Evolutionary conservation across 495 filamentous ascomycete genomes (phyloP), one percentile per base, ranked within the genome.

Genomic region (Melanomma pulvis-pyrius): DNA sequence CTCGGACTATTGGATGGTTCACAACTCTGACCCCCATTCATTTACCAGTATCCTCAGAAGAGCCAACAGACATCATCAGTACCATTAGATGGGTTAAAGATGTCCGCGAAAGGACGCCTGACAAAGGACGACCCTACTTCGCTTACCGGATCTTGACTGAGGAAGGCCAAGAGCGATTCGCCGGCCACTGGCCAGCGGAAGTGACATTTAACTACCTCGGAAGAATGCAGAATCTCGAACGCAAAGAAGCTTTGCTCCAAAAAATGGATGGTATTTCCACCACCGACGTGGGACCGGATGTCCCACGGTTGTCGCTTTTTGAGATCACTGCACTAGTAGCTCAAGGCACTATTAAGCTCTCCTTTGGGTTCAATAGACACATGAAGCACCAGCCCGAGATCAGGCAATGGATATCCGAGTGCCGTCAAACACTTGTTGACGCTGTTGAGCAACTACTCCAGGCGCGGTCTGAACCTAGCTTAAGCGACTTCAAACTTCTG

Each of bases 171-270:
- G 77, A 82, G 29, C 67, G 67, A 29, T 81, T 80, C 44, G 61
- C 71, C 24, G 73, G 79, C 17, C 83, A 82, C 2, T 84, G 79
- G 74, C 88, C 88, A 6, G 83, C 90, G 64, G 89, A 91, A 74
- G 83, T 91, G 39, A 83, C 84, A 1, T 90, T 91, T 74, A 89
- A 87, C 68, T 90, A 91, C 65, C 80, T 87, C 13, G 88, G 87
- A 0, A 80, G 85, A 19, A 79, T 86, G 63, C 86, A 88, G 54
- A 83, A 87, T 61, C 70, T 90, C 0, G 86, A 88, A 73, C 79
- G 84, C 28, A 78, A 82, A 22, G 86, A 86, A 54, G 82, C 84
- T 5, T 76, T 91, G 0, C 82, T 91, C 67, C 82, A 86, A 57
- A 82, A 85, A 26, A 78, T 80, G 8, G 78, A 85, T 55, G 77